These are phyloP conservation scores for Reutealis trisperma DNA, from an alignment of 345 rosid species.

Conservation along the genomic window DNA sequence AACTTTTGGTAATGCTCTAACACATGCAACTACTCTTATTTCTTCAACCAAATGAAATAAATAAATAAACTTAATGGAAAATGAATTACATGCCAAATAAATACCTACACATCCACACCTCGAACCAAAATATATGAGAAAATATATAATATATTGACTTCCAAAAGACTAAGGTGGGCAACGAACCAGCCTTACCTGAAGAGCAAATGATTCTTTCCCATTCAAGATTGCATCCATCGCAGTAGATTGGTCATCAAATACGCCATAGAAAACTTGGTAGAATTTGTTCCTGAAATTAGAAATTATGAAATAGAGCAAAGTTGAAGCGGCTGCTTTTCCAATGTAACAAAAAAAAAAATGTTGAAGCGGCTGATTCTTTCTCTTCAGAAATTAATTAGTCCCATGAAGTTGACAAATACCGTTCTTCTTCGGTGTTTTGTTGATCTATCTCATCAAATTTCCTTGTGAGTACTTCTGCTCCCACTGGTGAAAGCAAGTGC, in stretches of 20 bases:
- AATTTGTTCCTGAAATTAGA: constrained; percentile 65
- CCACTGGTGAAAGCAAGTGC: constrained; percentile 81
- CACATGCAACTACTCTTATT: not conserved
- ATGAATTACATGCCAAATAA: constrained; percentile 5
- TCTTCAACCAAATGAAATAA: constrained; percentile 1
- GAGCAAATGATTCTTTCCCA: constrained; percentile 74
- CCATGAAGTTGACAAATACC: constrained; percentile 37
- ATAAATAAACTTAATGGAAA: not conserved
- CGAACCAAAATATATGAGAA: not conserved
- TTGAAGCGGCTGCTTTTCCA: constrained; percentile 12
- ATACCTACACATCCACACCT: not conserved
- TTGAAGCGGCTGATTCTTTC: constrained; percentile 13
- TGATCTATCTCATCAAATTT: constrained; percentile 84
- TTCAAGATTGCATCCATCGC: constrained; percentile 83
- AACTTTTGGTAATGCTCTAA: not conserved
- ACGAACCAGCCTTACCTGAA: constrained; percentile 49
- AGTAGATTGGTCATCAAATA: constrained; percentile 79
- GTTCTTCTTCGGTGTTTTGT: constrained; percentile 55
- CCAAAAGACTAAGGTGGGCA: constrained; percentile 6
- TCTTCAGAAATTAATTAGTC: not conserved
- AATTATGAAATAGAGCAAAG: constrained; percentile 13
- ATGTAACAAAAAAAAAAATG: too few relatives aligned
- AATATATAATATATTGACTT: not conserved
- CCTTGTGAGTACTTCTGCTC: constrained; percentile 77
- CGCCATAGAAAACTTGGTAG: constrained; percentile 69